Evolutionary conservation across 257 asterid genomes (phyloP), one percentile per base, ranked within the genome.

Genomic region (Ajuga chamaepitys): DNA sequence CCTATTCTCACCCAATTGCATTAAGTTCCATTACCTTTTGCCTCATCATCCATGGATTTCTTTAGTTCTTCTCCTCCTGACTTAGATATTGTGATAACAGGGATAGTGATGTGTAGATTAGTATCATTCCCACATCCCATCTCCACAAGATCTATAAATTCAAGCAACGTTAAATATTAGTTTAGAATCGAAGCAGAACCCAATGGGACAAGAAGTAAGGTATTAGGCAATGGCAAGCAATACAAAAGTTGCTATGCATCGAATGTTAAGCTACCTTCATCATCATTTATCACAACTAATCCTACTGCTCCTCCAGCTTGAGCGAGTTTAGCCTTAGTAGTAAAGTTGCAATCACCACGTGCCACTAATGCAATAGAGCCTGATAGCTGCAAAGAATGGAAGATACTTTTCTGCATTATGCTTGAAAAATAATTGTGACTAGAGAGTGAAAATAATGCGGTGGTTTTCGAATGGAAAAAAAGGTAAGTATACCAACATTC

Each of bases 321-420:
- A 42, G 95, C 97, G 46, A 83, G 69, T 69, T 68, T 62, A 72
- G 99, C 99, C 83, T 94, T 94, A 44, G 77, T 74, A 21, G 85
- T 70, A 78, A 94, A 94, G 67, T 74, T 84, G 67, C 99, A 94
- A 55, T 85, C 97, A 75, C 99, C 99, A 11, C 99, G 97, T 41
- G 70, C 47, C 46, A 78, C 95, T 74, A 94, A 58, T 28, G 84
- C 88, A 69, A 94, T 76, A 57, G 82, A 68, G 65, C 95, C 97
- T 70, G 87, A 70, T 77, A 84, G 53, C 99, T 94, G 75, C 81
- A 84, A 62, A 72, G 16, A 66, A 77, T 18, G 61, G 60, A 77
- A 76, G 46, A 74, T 50, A 24, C 58, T 55, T 9, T n/a, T 48
- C 44, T 69, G 17, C 41, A 26, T 53, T 41, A 62, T 44, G 47